These are phyloP conservation scores for Sarcomyxa edulis DNA, from an alignment of 768 basidiomycete species.

Conservation along the genomic window DNA sequence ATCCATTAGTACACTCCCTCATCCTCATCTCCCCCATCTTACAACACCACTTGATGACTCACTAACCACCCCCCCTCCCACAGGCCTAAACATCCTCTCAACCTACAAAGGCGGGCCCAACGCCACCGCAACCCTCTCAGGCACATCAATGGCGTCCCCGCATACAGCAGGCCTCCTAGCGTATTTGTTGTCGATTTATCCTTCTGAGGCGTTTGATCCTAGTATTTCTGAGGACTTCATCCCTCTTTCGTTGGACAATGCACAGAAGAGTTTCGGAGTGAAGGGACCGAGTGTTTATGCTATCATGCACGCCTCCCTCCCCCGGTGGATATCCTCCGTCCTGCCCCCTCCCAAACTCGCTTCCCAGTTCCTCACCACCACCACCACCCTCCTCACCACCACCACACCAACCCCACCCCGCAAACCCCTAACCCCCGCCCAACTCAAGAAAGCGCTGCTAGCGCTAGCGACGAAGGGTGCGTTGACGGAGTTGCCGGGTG, in stretches of 20 bases:
- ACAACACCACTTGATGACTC: too few species aligned
- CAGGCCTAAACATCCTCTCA: conserved; percentile 81
- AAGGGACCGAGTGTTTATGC: conserved; percentile 39
- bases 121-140: conserved; percentile 75
- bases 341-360: conserved; percentile 41
- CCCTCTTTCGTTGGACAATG: neutral
- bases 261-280: neutral
- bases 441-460: conserved; percentile 75
- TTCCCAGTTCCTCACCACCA: neutral
- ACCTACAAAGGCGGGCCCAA: conserved; percentile 67
- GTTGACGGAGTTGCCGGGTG: conserved; percentile 42
- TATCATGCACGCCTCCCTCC: conserved; percentile 48
- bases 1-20: too few species aligned
- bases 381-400: too few species aligned
- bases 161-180: conserved; percentile 88
- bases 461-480: conserved; percentile 48
- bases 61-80: neutral
- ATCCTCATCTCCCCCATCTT: too few species aligned
- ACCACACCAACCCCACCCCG: conserved; percentile 37
- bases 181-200: conserved; percentile 89
- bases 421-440: conserved; percentile 52
- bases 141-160: conserved; percentile 94
- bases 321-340: conserved; percentile 51
- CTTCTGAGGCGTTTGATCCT: conserved; percentile 58
- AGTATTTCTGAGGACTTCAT: conserved; percentile 21